Evolutionary conservation across 495 filamentous ascomycete genomes (phyloP).

Genomic region (Penicillium subrubescens): DNA sequence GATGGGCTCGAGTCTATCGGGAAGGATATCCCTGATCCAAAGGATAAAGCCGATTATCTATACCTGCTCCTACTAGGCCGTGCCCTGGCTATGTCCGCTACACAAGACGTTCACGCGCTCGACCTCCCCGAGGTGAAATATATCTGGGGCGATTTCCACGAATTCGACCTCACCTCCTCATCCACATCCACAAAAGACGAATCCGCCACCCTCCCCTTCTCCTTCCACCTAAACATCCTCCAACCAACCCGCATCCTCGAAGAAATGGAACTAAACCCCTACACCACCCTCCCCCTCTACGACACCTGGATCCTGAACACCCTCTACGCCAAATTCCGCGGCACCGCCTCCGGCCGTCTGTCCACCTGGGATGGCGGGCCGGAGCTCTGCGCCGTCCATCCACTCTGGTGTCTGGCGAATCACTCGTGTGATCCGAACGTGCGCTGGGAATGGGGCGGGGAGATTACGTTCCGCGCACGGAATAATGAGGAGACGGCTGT

Average conservation of each 20-base stretch:
- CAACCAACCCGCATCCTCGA: slow-evolving; percentile 82
- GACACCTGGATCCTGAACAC: slow-evolving; percentile 96
- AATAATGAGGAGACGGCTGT: slow-evolving; percentile 44
- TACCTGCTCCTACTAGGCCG: slow-evolving; percentile 80
- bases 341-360: slow-evolving; percentile 82
- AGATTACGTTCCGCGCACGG: slow-evolving; percentile 67
- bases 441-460: slow-evolving; percentile 88
- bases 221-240: slow-evolving; percentile 81
- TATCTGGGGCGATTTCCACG: slow-evolving; percentile 86
- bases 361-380: slow-evolving; percentile 71
- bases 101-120: slow-evolving; percentile 80
- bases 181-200: not conserved
- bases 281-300: slow-evolving; percentile 60
- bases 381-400: slow-evolving; percentile 78
- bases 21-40: slow-evolving; percentile 69
- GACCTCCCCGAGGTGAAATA: slow-evolving; percentile 84
- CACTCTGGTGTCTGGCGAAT: slow-evolving; percentile 80
- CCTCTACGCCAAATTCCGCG: slow-evolving; percentile 88
- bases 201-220: slow-evolving; percentile 71
- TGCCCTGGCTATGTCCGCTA: slow-evolving; percentile 79
- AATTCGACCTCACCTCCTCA: slow-evolving; percentile 22
- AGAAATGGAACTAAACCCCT: slow-evolving; percentile 90
- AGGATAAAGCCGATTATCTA: slow-evolving; percentile 71
- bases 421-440: slow-evolving; percentile 95
- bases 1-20: slow-evolving; percentile 75